Base-by-base conservation (phyloP, 768 basidiomycete genomes). In the Lactarius pseudohatsudake region DNA sequence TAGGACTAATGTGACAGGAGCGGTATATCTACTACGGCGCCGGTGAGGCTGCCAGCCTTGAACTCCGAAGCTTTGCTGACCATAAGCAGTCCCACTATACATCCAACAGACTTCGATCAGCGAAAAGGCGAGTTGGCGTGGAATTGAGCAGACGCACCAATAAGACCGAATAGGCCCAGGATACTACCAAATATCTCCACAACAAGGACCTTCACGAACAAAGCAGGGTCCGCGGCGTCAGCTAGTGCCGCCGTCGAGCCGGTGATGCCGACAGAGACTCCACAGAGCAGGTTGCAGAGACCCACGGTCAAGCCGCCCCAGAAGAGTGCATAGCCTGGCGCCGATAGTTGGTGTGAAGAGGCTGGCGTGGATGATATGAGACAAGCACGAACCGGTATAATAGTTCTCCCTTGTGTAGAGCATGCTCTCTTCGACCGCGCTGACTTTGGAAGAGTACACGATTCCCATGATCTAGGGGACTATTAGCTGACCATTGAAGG, bases 261-360 rank as follows among this genome's bases (percentile, higher is more conserved):
- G 6, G 94, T 94, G 74, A 98, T 85, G 45, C 97, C 96, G 57
- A 99, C 97, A 16, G 89, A 92, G 64, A 98, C 78, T 67, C 97
- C 97, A 67, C 97, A 98, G 26, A 99, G 83, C 30, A 98, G 84
- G 77, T 98, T 98, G 79, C 96, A 98, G 4, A 87, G 75, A 18
- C 97, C 97, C 34, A 96, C 96, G 2, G 94, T 95, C 40, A 98
- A 79, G 36, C 97, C 97, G 28, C 95, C 96, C 90, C 96, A 98
- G 83, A 99, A 98, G 59, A 98, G 83, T 3, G 96, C 90, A 72
- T 86, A 98, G 6, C 94, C 93, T 93, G 70, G 8, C 15, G 7
- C 18, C 22, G 50, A n/a, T 15, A 26, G 16, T 62, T 30, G 22
- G 38, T 61, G 26, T 58, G 53, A 36, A 57, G 43, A 22, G 26